Evolutionary conservation across 805 yeast species (phyloP), one percentile per base, ranked within the genome.

Genomic region (Metschnikowia reukaufii): DNA sequence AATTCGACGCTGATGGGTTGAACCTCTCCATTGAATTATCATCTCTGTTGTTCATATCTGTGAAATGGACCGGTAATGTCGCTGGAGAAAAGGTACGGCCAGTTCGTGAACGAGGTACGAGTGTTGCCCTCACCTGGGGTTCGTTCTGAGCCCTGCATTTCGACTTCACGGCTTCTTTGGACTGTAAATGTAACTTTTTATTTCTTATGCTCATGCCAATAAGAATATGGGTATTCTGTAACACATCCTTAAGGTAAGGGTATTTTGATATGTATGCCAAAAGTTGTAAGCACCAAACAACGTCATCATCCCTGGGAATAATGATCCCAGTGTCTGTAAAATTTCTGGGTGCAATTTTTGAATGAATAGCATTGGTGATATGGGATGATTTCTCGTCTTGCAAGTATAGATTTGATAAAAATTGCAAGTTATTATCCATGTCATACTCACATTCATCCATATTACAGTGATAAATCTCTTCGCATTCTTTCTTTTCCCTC

Each of bases 191-290:
- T 44, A 68, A 55, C 40, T 68, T 71, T 49, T 71, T 70, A 48
- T 71, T 75, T 36, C 75, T 56, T 34, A 71, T 71, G 50, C 76
- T 70, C 65, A 92, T 71, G 23, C 82, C 80, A 12, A 87, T 84
- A 7, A 90, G 82, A 39, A 90, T 68, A 64, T 86, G 86, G 2
- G 96, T 83, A 43, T 78, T 79, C 55, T 90, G 95, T 48, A 92
- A 70, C 39, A 75, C 76, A 32, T 82, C 84, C 58, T 91, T 86
- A 63, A 91, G 70, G 51, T 81, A 78, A 0, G 97, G 84, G 60
- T 94, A 92, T 65, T 92, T 92, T 4, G 97, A 90, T 35, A 91
- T 88, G 65, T 90, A 92, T 12, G 98, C 98, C 42, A 94, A 66
- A 17, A 94, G 74, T 65, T 92, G 98, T 44, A 92, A 72, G 4